These are phyloP conservation scores for Pseudohyphozyma bogoriensis DNA, from an alignment of 768 basidiomycete genomes.

Conservation along the genomic window DNA sequence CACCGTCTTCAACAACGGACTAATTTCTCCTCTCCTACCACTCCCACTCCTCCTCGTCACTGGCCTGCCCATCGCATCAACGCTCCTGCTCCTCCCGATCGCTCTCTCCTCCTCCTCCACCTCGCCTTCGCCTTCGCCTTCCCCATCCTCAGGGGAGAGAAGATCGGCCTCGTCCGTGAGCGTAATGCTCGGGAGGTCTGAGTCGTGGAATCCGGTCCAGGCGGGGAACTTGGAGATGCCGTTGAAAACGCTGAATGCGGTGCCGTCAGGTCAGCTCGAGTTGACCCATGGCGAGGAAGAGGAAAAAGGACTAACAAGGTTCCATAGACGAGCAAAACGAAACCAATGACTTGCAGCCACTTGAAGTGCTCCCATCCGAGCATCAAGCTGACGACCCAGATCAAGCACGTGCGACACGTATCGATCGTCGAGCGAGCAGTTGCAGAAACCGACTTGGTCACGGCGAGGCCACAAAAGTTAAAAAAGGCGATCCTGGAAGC, in stretches of 20 bases:
- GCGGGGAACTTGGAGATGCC: slow-evolving; percentile 27
- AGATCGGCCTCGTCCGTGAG: too few relatives aligned
- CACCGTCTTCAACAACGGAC: slow-evolving; percentile 8
- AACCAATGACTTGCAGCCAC: slow-evolving; percentile 54
- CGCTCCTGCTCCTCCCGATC: background rate
- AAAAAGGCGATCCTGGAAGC: slow-evolving; percentile 54
- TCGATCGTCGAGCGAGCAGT: slow-evolving; percentile 86
- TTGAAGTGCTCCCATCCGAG: slow-evolving; percentile 33
- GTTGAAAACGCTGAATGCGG: slow-evolving; percentile 25
- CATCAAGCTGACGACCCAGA: slow-evolving; percentile 51
- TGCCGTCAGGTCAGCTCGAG: background rate
- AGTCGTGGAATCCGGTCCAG: slow-evolving; percentile 7
- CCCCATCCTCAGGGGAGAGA: background rate
- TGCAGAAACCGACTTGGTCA: slow-evolving; percentile 56
- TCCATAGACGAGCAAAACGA: slow-evolving; percentile 77
- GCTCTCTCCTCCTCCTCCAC: background rate
- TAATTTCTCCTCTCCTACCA: slow-evolving; percentile 1
- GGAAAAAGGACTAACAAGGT: slow-evolving; percentile 43
- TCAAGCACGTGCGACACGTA: slow-evolving; percentile 87
- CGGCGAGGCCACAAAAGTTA: slow-evolving; percentile 50
- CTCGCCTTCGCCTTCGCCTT: background rate
- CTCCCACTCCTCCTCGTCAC: background rate
- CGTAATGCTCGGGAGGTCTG: background rate
- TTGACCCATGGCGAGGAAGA: background rate
- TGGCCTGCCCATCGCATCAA: background rate